phyloP scores from a whole-genome alignment of 2,329 filamentous ascomycete genomes.

The Colletotrichum shisoi region DNA sequence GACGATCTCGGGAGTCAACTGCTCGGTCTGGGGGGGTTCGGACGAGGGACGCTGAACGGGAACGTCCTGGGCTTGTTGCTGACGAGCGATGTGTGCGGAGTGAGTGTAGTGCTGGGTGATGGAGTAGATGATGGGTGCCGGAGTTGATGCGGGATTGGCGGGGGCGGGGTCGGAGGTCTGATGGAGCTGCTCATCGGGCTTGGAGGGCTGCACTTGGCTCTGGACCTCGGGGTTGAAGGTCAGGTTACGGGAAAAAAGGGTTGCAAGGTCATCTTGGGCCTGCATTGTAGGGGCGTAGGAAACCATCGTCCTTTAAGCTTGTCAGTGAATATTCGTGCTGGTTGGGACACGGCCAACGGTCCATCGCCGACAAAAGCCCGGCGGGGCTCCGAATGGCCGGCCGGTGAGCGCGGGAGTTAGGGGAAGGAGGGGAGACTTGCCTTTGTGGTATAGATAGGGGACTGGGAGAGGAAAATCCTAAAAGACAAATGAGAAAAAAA shows the following conservation, averaged over 20 bases:
- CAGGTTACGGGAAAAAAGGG: constrained; percentile 79
- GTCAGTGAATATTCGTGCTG: constrained; percentile 17
- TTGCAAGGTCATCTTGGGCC: constrained; percentile 81
- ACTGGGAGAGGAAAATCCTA: neutral
- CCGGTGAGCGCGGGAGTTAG: neutral
- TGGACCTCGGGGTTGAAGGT: constrained; percentile 62
- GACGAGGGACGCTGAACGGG: constrained; percentile 56
- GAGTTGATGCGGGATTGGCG: constrained; percentile 45
- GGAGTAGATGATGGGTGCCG: constrained; percentile 69
- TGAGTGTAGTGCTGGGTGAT: constrained; percentile 86
- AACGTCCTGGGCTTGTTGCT: constrained; percentile 49
- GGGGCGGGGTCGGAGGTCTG: constrained; percentile 39
- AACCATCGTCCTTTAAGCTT: constrained; percentile 48
- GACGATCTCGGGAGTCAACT: constrained; percentile 63
- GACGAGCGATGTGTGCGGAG: constrained; percentile 70
- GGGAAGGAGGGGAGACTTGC: constrained; percentile 10
- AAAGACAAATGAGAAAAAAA: neutral
- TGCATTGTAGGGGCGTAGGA: constrained; percentile 60
- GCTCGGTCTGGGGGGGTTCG: constrained; percentile 59
- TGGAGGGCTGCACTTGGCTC: constrained; percentile 43
- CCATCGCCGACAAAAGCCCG: constrained; percentile 35
- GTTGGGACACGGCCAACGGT: neutral
- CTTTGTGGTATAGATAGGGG: neutral
- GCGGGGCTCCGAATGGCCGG: constrained; percentile 22
- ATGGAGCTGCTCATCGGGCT: constrained; percentile 48